Base-by-base conservation (phyloP, 75 land plant species). In the Sequoia sempervirens region DNA sequence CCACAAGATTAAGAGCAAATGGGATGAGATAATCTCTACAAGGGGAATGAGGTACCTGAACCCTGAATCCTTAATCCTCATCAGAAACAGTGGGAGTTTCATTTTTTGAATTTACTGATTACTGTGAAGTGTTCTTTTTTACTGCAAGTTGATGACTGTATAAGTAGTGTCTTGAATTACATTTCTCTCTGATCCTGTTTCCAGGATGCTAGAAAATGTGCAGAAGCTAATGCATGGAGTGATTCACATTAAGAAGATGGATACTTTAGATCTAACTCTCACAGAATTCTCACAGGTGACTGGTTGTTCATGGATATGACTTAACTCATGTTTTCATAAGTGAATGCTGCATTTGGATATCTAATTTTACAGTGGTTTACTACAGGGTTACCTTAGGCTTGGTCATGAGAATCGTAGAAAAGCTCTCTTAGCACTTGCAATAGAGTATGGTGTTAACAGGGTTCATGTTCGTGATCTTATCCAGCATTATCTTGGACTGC, bases 401-500 rank as follows among this genome's bases (percentile, higher is more conserved):
- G 84, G 88, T 66, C 36, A 69, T 76, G 97, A 93, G 52, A 83
- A 86, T 58, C 92, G 95, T 28, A 85, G 84, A 45, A 87, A 86
- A 30, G 79, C 93, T 46, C 84, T 93, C 37, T 81, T 88, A 15
- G 79, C 81, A 38, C 92, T 96, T 50, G 98, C 97, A 41, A 90
- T 87, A 72, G 89, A 95, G 79, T 96, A 92, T 86, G 97, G 95
- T 85, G 89, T 95, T 11, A 89, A 93, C 75, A 86, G 97, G 82
- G 83, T 32, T 2, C 81, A 89, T 74, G 89, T 96, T 53, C 91
- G 87, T 45, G 92, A 91, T 28, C 87, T 96, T 85, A 90, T 93
- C 72, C 91, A 91, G 82, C 97, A 96, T 53, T 96, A 96, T 85
- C 88, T 92, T 40, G 91, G 87, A 61, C 84, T 93, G 86, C 87